phyloP scores from a whole-genome alignment of 805 yeast species.

The Kluyveromyces siamensis region DNA sequence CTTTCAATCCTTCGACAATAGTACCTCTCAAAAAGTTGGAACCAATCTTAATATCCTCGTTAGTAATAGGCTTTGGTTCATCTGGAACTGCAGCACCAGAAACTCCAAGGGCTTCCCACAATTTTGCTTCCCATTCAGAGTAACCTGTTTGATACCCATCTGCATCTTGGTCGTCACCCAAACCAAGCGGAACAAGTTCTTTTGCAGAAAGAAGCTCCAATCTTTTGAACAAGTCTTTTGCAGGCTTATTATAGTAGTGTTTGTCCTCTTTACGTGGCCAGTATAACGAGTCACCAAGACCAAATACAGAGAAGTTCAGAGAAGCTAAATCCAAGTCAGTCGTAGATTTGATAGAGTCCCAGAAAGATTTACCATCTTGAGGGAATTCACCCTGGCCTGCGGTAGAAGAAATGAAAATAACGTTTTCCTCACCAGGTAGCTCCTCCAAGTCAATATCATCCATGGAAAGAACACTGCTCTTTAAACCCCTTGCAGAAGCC shows the following conservation, averaged over 20 bases:
- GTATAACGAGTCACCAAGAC: slow-evolving; percentile 87
- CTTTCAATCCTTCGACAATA: slow-evolving; percentile 75
- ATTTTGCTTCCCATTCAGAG: slow-evolving; percentile 69
- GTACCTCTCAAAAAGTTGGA: slow-evolving; percentile 90
- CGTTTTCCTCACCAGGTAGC: slow-evolving; percentile 48
- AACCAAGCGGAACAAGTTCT: slow-evolving; percentile 64
- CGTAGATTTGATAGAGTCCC: slow-evolving; percentile 64
- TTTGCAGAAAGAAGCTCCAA: slow-evolving; percentile 65
- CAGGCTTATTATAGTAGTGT: slow-evolving; percentile 89
- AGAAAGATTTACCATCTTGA: slow-evolving; percentile 62
- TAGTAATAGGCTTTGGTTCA: slow-evolving; percentile 88
- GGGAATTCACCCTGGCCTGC: slow-evolving; percentile 97
- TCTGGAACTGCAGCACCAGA: slow-evolving; percentile 71
- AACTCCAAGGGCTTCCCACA: slow-evolving; percentile 89
- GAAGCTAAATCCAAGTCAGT: slow-evolving; percentile 56
- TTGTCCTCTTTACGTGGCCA: slow-evolving; percentile 98
- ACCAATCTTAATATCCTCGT: slow-evolving; percentile 87
- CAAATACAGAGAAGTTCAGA: slow-evolving; percentile 65
- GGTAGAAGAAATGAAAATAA: slow-evolving; percentile 76
- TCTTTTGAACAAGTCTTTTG: slow-evolving; percentile 59
- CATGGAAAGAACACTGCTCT: slow-evolving; percentile 46
- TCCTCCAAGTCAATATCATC: slow-evolving; percentile 69
- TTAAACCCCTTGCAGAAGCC: slow-evolving; percentile 65
- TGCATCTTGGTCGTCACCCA: slow-evolving; percentile 96
- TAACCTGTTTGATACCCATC: slow-evolving; percentile 94